phyloP scores from a whole-genome alignment of 2,329 filamentous ascomycete genomes.

The Pyrenochaeta sp. region DNA sequence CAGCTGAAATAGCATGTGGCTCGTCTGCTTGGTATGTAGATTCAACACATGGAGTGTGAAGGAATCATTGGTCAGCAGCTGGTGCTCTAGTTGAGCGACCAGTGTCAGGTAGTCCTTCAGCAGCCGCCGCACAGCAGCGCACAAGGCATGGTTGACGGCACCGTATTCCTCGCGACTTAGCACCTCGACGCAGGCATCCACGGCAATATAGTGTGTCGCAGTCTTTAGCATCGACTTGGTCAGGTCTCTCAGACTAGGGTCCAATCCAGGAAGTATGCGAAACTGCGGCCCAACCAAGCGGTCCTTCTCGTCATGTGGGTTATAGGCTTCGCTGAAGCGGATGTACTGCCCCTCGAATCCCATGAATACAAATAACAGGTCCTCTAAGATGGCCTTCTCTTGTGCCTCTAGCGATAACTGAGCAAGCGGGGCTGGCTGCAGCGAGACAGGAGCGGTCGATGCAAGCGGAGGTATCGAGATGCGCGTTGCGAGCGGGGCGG shows the following conservation, averaged over 20 bases:
- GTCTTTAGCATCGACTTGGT: conserved; percentile 90
- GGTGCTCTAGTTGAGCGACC: conserved; percentile 91
- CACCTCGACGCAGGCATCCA: conserved; percentile 93
- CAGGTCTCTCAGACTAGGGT: conserved; percentile 89
- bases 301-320: conserved; percentile 85
- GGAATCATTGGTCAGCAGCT: conserved; percentile 84
- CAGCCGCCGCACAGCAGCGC: conserved; percentile 90
- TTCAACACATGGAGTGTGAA: conserved; percentile 96
- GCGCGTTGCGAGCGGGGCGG: conserved; percentile 75
- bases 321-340: conserved; percentile 81
- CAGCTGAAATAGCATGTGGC: conserved; percentile 89
- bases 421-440: conserved; percentile 73
- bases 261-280: conserved; percentile 80
- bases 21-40: conserved; percentile 87
- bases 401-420: conserved; percentile 81
- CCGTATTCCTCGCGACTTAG: conserved; percentile 94
- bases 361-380: conserved; percentile 95
- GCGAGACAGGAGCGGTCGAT: conserved; percentile 72
- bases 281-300: conserved; percentile 84
- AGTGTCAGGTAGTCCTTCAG: conserved; percentile 94
- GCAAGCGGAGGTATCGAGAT: conserved; percentile 69
- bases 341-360: conserved; percentile 98
- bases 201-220: conserved; percentile 89
- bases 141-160: conserved; percentile 92
- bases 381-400: conserved; percentile 86